Base-by-base conservation (phyloP, 768 basidiomycete genomes). In the Dentipellis sp. region DNA sequence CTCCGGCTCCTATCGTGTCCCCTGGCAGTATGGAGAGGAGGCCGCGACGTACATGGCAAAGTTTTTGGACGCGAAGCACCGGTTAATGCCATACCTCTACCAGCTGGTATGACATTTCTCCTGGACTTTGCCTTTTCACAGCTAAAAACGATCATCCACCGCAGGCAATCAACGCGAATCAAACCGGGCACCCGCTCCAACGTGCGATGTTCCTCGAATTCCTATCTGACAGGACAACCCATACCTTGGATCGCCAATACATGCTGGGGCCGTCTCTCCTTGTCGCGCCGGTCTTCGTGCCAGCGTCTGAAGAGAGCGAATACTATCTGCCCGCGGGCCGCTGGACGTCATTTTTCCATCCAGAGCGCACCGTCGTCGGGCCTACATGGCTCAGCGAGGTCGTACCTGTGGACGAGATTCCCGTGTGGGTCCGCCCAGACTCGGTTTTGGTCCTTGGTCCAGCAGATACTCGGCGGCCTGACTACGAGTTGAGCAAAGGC, bases 81-180 rank as follows among this genome's bases (percentile, higher is more conserved):
- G 84, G 38, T 70, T 90, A 52, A 88, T 88, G 85, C 88, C 86
- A 0, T 88, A 88, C 66, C 67, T 90, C 12, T 83, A 83, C 58
- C 68, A 75, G 49, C 68, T 81, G 56, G 81, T 82, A 59, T 56
- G 75, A 66, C 36, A 6, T 36, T 16, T 23, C 16, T 57, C 21
- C 3, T 3, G 3, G 29, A 29, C 29, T 29, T 29, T 29, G 29
- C 29, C 22, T 19, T 22, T 46, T 45, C 36, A 16, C 38, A 16
- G 29, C 19, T 10, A 11, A 16, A 21, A 54, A 29, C 29, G 14
- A 50, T 21, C 14, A 45, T 10, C 22, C 37, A 37, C 50, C 54
- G 14, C 21, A 82, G 81, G 79, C 82, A 6, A 73, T 81, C 8
- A 64, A 79, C 63, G 78, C 80, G 4, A 71, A 75, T 61, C 48